Evolutionary conservation across 2,329 filamentous ascomycete genomes (phyloP), one percentile per base, ranked within the genome.

Genomic region (Sodiomyces alkalinus): DNA sequence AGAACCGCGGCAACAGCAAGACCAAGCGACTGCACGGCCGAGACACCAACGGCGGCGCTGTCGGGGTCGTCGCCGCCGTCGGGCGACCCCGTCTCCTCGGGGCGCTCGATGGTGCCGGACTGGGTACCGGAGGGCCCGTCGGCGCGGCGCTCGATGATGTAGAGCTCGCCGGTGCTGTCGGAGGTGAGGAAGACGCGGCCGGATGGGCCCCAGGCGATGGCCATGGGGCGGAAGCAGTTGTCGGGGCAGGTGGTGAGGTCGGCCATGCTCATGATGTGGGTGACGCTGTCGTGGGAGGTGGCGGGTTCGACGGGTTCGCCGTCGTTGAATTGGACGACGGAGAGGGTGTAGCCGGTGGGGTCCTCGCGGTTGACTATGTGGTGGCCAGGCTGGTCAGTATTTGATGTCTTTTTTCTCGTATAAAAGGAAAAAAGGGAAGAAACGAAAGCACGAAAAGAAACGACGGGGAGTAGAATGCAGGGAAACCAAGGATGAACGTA

Each of bases 121-220:
- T 30, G 14, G 7, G 34, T 32, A 6, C 31, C 28, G 0, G 32
- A 34, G 12, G 36, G 36, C 7, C 20, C 22, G 5, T 11, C 10
- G 11, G 33, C 27, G 8, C 21, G 26, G 26, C 34, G 36, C 19
- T 47, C 42, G 29, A 72, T 42, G 4, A 78, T 62, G 39, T 67
- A 79, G 22, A 80, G 62, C 54, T 80, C 74, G 5, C 74, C 75
- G 1, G 72, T 74, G 10, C 57, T 45, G 44, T 80, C 75, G 4
- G 63, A 71, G 32, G 56, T 66, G 55, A 78, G 64, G 49, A 67
- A 80, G 7, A 80, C 48, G 6, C 74, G 53, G 6, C 62, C 68
- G 22, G 58, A 40, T 7, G 37, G 37, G 44, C 69, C 64, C 37
- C 60, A 54, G 1, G 60, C 60, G 6, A 80, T 50, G 2, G 71